phyloP scores from a whole-genome alignment of 306 rosid species.

The Cicer bijugum region DNA sequence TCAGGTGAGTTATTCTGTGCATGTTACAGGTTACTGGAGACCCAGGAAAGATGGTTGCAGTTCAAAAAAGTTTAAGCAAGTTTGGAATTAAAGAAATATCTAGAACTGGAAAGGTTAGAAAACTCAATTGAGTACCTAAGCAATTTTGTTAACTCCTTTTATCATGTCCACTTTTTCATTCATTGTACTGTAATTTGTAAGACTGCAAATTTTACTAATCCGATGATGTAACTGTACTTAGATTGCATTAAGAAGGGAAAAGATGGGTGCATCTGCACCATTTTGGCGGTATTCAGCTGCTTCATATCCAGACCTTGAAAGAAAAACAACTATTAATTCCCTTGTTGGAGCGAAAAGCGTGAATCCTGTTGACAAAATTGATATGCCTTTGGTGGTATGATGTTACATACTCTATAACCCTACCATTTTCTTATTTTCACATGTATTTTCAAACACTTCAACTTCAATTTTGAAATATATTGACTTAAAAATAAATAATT shows the following conservation, averaged over 20 bases:
- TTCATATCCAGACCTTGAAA: constrained; percentile 88
- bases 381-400: constrained; percentile 61
- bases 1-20: constrained; percentile 31
- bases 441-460: constrained; percentile 24
- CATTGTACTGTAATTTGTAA: constrained; percentile 8
- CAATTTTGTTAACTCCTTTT: constrained; percentile 27
- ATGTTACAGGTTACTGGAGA: constrained; percentile 79
- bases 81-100: constrained; percentile 88
- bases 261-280: constrained; percentile 89
- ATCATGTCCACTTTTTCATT: constrained; percentile 24
- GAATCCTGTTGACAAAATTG: constrained; percentile 45
- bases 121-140: constrained; percentile 35
- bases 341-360: constrained; percentile 51
- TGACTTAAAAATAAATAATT: constrained; percentile 23
- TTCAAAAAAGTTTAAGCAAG: constrained; percentile 70
- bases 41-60: constrained; percentile 86
- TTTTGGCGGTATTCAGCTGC: constrained; percentile 91
- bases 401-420: constrained; percentile 37
- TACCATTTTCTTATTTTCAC: constrained; percentile 24
- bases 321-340: constrained; percentile 53
- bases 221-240: constrained; percentile 41
- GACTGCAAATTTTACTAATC: constrained; percentile 40
- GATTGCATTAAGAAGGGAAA: constrained; percentile 92
- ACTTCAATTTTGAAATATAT: constrained; percentile 20
- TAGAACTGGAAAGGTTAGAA: constrained; percentile 83